Percentiles rank a stretch among this genome's conserved stretches.
These are phyloP conservation scores for Spathaspora girioi DNA, from an alignment of 805 yeast species.

Conservation along the genomic window DNA sequence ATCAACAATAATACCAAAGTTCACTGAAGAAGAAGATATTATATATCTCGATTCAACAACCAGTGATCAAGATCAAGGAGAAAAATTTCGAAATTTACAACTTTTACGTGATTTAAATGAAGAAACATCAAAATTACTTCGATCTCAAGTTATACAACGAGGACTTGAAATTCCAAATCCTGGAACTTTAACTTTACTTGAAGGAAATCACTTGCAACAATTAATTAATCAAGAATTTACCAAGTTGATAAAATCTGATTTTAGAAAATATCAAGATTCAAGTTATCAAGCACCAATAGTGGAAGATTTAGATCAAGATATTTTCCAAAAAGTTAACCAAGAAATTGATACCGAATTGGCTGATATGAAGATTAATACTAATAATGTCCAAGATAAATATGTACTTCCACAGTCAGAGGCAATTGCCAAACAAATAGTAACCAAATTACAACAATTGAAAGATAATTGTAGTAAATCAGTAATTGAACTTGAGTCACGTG, in stretches of 20 bases:
- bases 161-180: constrained; percentile 40
- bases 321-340: constrained; percentile 12
- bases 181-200: constrained; percentile 9
- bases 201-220: constrained; percentile 10
- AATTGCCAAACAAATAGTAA: constrained; percentile 13
- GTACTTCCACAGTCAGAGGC: constrained; percentile 13
- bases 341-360: constrained; percentile 13
- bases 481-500: background rate
- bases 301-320: constrained; percentile 31
- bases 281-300: constrained; percentile 13
- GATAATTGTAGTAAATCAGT: background rate
- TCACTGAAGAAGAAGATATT: constrained; percentile 16
- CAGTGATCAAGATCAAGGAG: constrained; percentile 28
- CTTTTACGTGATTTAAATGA: constrained; percentile 21
- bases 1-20: constrained; percentile 31
- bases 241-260: constrained; percentile 41
- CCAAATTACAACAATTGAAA: constrained; percentile 15
- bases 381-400: constrained; percentile 2
- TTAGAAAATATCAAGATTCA: constrained; percentile 23
- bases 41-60: background rate
- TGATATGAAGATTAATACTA: background rate
- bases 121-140: constrained; percentile 28
- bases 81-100: constrained; percentile 18
- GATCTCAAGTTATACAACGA: constrained; percentile 46
- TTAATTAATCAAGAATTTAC: constrained; percentile 28